Base-by-base conservation (phyloP, 345 rosid genomes). In the Hirschfeldia incana region DNA sequence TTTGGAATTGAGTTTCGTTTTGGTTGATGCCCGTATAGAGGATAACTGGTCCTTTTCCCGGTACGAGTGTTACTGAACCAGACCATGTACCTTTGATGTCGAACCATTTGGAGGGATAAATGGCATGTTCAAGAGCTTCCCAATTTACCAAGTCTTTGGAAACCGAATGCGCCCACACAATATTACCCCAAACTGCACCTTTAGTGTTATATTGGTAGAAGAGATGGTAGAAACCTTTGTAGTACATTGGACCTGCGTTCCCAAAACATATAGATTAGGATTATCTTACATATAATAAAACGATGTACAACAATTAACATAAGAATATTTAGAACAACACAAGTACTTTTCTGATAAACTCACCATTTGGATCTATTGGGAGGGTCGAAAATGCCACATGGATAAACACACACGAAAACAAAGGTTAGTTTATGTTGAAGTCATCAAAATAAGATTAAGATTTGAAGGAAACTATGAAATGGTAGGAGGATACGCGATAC, bases 171-270 rank as follows among this genome's bases (percentile, higher is more conserved):
- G 59, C 59, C 59, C 59, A 53, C 9, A 53, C 59, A 16, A 53
- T 53, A 16, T 53, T 53, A 53, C 59, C 59, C 59, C 59, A 53
- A 16, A 53, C 59, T 16, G 59, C 59, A 53, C 59, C 59, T 53
- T 53, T 82, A 29, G 98, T 92, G 61, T 92, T 94, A 78, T 92
- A 94, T 53, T 94, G 98, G 72, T 92, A 94, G 85, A 94, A 94
- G 0, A 94, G 78, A 70, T 93, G 99, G 78, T 94, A 94, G 0
- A 85, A 4, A 8, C 99, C 99, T 65, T 91, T 90, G 83, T 81
- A 91, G 77, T 84, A 86, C 85, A 94, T 80, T 0, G 97, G 98
- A 4, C 87, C 99, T 94, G 83, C 36, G 46, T 32, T 1, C 10
- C 0, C 55, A 28, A 62, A 16, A 8, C 9, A 8, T 12, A 6